phyloP scores from a whole-genome alignment of 768 basidiomycete species.

The Leucocoprinus sp. region DNA sequence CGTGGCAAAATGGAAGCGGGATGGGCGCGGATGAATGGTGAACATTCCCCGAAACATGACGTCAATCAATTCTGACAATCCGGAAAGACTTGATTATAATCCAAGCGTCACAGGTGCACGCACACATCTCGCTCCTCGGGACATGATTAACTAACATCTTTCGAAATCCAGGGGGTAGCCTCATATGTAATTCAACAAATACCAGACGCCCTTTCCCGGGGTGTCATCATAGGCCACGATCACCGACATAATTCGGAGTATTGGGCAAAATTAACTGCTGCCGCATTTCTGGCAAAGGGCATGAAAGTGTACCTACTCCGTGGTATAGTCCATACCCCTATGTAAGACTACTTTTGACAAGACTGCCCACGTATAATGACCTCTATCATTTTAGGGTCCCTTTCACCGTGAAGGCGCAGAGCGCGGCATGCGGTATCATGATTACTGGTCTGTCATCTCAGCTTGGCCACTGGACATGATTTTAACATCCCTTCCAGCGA shows the following conservation, averaged over 20 bases:
- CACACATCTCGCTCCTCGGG: background rate
- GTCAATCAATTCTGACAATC: background rate
- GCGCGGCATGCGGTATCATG: constrained; percentile 82
- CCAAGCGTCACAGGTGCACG: constrained; percentile 67
- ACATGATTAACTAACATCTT: background rate
- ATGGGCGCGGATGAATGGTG: constrained; percentile 84
- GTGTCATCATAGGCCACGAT: constrained; percentile 81
- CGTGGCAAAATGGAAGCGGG: constrained; percentile 83
- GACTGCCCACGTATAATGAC: background rate
- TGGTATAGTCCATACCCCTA: constrained; percentile 73
- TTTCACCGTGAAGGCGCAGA: constrained; percentile 57
- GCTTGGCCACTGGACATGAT: background rate
- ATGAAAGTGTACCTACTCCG: constrained; percentile 63
- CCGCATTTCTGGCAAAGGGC: constrained; percentile 54
- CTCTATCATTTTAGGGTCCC: constrained; percentile 50
- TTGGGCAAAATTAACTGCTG: constrained; percentile 73
- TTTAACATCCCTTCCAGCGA: constrained; percentile 36
- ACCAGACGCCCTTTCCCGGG: constrained; percentile 42
- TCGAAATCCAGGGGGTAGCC: constrained; percentile 53
- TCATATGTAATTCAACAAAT: constrained; percentile 58
- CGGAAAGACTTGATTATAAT: constrained; percentile 59
- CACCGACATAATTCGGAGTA: constrained; percentile 73
- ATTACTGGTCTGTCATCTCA: constrained; percentile 54
- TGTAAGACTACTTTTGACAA: constrained; percentile 34
- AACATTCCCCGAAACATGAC: background rate